Evolutionary conservation across 768 basidiomycete genomes (phyloP), one percentile per base, ranked within the genome.

Genomic region (Auriscalpium vulgare): DNA sequence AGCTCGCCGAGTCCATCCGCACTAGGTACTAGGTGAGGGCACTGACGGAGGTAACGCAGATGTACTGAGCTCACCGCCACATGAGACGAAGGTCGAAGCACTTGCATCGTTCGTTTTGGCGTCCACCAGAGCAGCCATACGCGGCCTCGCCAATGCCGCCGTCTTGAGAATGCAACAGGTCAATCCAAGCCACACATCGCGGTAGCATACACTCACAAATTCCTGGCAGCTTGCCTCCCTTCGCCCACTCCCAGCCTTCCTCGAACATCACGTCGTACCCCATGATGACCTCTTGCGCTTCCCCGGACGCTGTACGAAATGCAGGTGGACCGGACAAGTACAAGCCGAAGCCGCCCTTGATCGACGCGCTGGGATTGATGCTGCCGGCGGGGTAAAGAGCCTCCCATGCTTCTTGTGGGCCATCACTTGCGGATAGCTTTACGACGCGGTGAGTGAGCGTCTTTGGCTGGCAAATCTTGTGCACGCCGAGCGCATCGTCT

Each of bases 201-300:
- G 48, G 55, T 45, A 8, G 48, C 62, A n/a, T 61, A 56, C 14
- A 74, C 85, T 63, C 59, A 82, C 84, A 86, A 14, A 85, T 68
- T 10, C 88, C 88, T 36, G 88, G 87, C 14, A 89, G 72, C 64
- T 91, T 91, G 1, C 88, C 88, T 34, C 88, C 88, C 62, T 83
- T 83, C n/a, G 72, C 75, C 77, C 82, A 89, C 38, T 80, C 76
- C 78, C 84, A 89, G 1, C 73, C 83, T 0, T 72, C 65, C 56
- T 82, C 69, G 49, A 89, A 77, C 77, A 82, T 81, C 66, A 87
- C 75, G 2, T 82, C 77, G 64, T 89, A 91, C 56, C 81, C 77
- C 63, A 87, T 72, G 0, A 83, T 59, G 2, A 80, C 81, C 56
- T 90, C 84, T 16, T 67, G 75, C 13, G 81, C 80, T 0, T 53